These are phyloP conservation scores for Cicer yamashitae DNA, from an alignment of 306 rosid species.

Conservation along the genomic window DNA sequence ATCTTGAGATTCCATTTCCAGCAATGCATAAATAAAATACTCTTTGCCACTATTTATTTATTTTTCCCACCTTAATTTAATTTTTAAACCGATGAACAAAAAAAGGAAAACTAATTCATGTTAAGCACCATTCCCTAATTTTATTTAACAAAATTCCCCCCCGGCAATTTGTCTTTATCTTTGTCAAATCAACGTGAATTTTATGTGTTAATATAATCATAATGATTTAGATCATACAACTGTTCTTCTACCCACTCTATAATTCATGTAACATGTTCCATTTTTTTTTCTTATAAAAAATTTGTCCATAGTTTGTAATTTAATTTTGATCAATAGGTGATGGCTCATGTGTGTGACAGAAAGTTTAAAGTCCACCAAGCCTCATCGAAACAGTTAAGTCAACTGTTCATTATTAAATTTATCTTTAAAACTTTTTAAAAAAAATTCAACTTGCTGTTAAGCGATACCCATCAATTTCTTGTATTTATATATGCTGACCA, in stretches of 20 bases:
- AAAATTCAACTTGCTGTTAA: constrained; percentile 16
- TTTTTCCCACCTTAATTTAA: neutral
- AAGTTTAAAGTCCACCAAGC: constrained; percentile 6
- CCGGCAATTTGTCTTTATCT: constrained; percentile 12
- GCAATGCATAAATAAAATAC: neutral
- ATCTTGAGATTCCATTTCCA: constrained; percentile 23
- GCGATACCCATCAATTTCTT: constrained; percentile 36
- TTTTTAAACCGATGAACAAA: neutral
- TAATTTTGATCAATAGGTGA: constrained; percentile 16
- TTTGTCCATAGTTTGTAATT: constrained; percentile 33
- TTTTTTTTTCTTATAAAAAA: constrained; percentile 27
- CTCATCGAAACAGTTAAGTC: constrained; percentile 28
- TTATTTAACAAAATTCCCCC: constrained; percentile 11
- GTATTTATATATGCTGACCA: constrained; percentile 22
- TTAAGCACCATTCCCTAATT: neutral
- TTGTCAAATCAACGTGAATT: constrained; percentile 19
- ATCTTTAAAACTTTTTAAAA: neutral
- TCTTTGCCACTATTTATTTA: neutral
- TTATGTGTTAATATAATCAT: constrained; percentile 23
- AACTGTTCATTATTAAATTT: constrained; percentile 9
- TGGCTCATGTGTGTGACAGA: constrained; percentile 36
- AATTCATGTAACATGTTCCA: constrained; percentile 29
- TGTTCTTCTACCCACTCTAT: constrained; percentile 38
- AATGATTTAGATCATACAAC: constrained; percentile 36
- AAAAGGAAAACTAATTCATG: neutral